Evolutionary conservation across 345 rosid species (phyloP), one percentile per base, ranked within the genome.

Genomic region (Aquilaria sinensis): DNA sequence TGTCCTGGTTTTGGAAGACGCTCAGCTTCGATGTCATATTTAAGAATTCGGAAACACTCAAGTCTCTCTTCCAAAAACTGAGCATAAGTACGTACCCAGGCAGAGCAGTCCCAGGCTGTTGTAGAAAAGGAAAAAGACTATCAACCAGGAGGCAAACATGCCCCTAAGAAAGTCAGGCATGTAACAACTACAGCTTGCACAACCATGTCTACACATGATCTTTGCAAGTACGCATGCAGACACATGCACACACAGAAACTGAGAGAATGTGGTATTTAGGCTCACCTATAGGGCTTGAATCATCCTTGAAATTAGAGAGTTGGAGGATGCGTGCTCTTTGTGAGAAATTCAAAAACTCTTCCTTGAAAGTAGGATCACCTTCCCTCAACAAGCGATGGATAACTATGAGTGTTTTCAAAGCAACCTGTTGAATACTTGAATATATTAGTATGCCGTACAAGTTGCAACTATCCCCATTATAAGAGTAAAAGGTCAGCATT

Each of bases 61-160:
- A 91, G 90, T 47, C 91, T 79, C 65, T 88, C 97, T 84, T 91
- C 96, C 70, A 91, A 78, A 77, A 86, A 88, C 51, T 82, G 73
- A 10, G 91, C 96, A 81, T 91, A 91, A 31, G 89, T 70, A 46
- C 97, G 96, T 15, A 84, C 97, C 96, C 97, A 91, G 33, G 83
- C 85, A 49, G 97, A 90, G 76, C 91, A 91, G 75, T 91, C 93
- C 96, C 93, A 88, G 57, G 97, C 97, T 91, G 79, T n/a, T 53
- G 67, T 13, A 12, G 33, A 67, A 34, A 3, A 55, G 31, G 6
- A 76, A 12, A 70, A 59, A 37, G 64, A 57, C 29, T 45, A 34
- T 10, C 54, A 5, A 63, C 56, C 65, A 37, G 5, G 43, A 1
- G 9, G 47, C 16, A 59, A 52, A 46, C 33, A 48, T 31, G 43